Evolutionary conservation across 2,329 filamentous ascomycete species (phyloP), one percentile per base, ranked within the genome.

Genomic region (Myrmaecium sp.): DNA sequence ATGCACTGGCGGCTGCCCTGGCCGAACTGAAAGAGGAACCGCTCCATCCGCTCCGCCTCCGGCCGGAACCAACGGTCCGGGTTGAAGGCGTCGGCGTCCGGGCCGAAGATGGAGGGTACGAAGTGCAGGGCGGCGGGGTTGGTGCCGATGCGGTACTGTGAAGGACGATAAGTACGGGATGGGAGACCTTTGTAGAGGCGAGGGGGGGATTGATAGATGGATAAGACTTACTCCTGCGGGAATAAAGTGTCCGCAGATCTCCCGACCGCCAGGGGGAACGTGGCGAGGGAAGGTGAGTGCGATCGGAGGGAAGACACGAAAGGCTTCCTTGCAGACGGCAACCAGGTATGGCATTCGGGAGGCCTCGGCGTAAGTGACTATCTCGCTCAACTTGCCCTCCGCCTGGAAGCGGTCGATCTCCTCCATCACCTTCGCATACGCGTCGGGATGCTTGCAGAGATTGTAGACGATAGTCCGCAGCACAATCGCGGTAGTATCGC

Each of bases 21-120:
- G 3, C 31, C 33, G 17, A 40, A 40, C 1, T 21, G 25, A 8
- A 41, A 15, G 23, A 44, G 28, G 17, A 23, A 26, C 26, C 36
- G 38, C 7, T 44, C 38, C 38, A 42, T 40, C 6, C 27, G 30
- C 18, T 28, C 33, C 13, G 16, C 34, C 6, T 31, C 27, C 3
- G 30, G 33, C 19, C 27, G 30, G 5, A 67, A 39, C 61, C 62
- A 68, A 3, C 64, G 46, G 25, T 62, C 61, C 0, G 62, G 60
- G 1, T 46, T 44, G 34, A 58, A 67, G 0, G 35, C 31, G 12
- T 63, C 49, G 0, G 54, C 50, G 30, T 66, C 57, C 0, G 44
- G 35, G 0, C 60, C 63, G 36, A 58, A 67, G 3, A 59, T 36
- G 0, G 25, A 31, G 23, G 41, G 42, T 37, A 66, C 57, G 5